These are phyloP conservation scores for Closterium sp. DNA, from an alignment of 139 green algal species.

Conservation along the genomic window DNA sequence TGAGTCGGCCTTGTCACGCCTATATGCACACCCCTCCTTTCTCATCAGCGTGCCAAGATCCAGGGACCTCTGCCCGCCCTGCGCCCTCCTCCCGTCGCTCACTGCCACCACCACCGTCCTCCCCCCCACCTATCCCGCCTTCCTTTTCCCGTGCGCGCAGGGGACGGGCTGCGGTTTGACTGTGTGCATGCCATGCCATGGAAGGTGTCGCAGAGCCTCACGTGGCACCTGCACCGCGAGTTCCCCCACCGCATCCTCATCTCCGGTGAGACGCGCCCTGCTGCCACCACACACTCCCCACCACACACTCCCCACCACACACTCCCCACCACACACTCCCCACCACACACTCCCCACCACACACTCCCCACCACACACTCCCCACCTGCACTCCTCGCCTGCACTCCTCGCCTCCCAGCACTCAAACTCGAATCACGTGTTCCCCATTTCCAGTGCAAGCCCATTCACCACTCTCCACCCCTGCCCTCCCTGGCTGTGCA, in stretches of 20 bases:
- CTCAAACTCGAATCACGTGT: background rate
- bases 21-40: no score
- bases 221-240: conserved; percentile 46
- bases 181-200: conserved; percentile 55
- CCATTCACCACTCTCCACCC: background rate
- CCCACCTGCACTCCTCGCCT: background rate
- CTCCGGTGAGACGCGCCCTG: conserved; percentile 14
- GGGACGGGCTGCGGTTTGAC: conserved; percentile 71
- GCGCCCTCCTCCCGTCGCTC: background rate
- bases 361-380: background rate
- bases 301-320: no score
- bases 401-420: background rate
- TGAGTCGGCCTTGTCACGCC: no score
- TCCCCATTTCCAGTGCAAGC: background rate
- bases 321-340: background rate
- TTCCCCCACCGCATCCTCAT: conserved; percentile 66
- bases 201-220: conserved; percentile 59
- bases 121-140: no score
- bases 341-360: background rate
- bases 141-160: background rate
- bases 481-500: background rate
- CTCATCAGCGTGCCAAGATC: background rate
- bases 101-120: background rate
- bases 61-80: background rate
- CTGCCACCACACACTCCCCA: background rate